Percentiles rank a stretch among this genome's conserved stretches.
These are phyloP conservation scores for Candida buenavistaensis DNA, from an alignment of 1,139 yeast genomes.

Conservation along the genomic window DNA sequence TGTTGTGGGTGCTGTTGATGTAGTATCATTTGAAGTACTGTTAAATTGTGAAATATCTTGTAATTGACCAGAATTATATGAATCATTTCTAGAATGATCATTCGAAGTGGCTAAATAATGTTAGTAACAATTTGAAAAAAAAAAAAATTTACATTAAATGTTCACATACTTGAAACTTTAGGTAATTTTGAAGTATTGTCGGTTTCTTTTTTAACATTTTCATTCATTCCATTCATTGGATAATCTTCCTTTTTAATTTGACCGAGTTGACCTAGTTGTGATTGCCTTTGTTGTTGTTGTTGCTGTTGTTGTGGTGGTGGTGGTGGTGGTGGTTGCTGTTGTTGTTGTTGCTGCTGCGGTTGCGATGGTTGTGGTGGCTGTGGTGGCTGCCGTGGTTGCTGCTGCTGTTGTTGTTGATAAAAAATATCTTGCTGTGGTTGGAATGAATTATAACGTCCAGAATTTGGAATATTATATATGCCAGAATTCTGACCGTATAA, in stretches of 20 bases:
- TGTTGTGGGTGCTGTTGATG: conserved; percentile 6
- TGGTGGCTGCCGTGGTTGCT: conserved; percentile 18
- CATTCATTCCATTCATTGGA: conserved; percentile 3
- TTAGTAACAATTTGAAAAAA: too few relatives aligned
- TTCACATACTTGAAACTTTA: conserved; percentile 30
- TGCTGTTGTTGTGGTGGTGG: conserved; percentile 29
- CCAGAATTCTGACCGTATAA: conserved; percentile 20
- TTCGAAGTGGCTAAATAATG: too few relatives aligned
- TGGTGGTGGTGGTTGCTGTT: conserved; percentile 10
- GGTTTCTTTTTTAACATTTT: too few relatives aligned
- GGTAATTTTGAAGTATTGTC: conserved; percentile 40
- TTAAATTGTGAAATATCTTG: conserved; percentile 7
- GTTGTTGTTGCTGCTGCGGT: conserved; percentile 15
- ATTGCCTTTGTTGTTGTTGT: conserved; percentile 15
- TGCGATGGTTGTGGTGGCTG: conserved; percentile 18
- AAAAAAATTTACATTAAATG: too few relatives aligned
- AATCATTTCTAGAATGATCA: conserved; percentile 13
- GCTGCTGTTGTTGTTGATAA: too few relatives aligned
- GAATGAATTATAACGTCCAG: conserved; percentile 6
- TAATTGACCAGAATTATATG: conserved; percentile 12
- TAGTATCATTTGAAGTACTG: conserved; percentile 5
- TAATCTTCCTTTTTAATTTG: conserved; percentile 6
- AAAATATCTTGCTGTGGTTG: conserved; percentile 16
- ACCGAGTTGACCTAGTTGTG: conserved; percentile 25
- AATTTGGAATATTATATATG: conserved; percentile 17